Percentiles rank a stretch among this genome's conserved stretches.
These are phyloP conservation scores for Collybia sp. DNA, from an alignment of 768 basidiomycete genomes.

Conservation along the genomic window DNA sequence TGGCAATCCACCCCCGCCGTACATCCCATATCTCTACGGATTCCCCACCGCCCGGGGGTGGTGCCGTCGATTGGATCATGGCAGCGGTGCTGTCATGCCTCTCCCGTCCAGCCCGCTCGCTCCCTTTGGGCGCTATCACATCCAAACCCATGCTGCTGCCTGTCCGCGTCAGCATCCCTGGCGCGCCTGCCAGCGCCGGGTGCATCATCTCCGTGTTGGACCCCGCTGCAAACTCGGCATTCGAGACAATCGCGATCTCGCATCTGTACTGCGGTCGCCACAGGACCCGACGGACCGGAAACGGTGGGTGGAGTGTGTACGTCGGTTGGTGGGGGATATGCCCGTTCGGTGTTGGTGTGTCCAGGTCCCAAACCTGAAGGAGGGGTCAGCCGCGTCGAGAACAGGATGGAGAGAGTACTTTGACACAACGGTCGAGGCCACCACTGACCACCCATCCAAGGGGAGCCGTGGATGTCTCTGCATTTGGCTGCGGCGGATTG, in stretches of 20 bases:
- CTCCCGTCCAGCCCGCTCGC: neutral
- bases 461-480: slow-evolving; percentile 25
- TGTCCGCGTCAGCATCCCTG: slow-evolving; percentile 18
- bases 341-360: slow-evolving; percentile 29
- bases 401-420: slow-evolving; percentile 34
- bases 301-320: slow-evolving; percentile 72
- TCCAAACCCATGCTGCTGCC: slow-evolving; percentile 25
- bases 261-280: slow-evolving; percentile 80
- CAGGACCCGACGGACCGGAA: slow-evolving; percentile 64
- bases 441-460: slow-evolving; percentile 78
- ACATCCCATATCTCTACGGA: slow-evolving; percentile 86
- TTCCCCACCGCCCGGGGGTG: slow-evolving; percentile 36
- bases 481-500: slow-evolving; percentile 3
- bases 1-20: slow-evolving; percentile 73
- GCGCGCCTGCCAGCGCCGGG: slow-evolving; percentile 17
- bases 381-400: neutral
- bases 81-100: neutral
- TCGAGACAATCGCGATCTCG: slow-evolving; percentile 72
- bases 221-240: slow-evolving; percentile 40
- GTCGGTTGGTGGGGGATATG: slow-evolving; percentile 61
- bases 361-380: slow-evolving; percentile 68
- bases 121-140: neutral
- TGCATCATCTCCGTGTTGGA: slow-evolving; percentile 14
- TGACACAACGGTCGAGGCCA: slow-evolving; percentile 75
- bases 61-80: neutral